A percentile compares a stretch with the other conserved stretches of the same genome.
Conservation (phyloP, 1,139 yeast genomes). For the Candida sojae region DNA sequence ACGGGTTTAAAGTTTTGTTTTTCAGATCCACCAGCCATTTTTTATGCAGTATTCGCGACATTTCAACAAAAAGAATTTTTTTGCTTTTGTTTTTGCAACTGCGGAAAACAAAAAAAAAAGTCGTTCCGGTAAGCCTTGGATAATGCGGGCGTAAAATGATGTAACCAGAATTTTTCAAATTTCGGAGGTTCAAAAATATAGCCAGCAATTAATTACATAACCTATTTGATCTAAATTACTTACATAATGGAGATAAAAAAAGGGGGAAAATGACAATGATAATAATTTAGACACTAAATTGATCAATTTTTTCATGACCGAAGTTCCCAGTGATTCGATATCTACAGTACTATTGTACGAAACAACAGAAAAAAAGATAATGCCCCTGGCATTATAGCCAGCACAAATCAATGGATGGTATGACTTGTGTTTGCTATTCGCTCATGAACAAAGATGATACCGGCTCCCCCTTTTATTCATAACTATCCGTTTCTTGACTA, state of each 20-base stretch:
- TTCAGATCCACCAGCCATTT: background rate
- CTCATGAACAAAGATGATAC: background rate
- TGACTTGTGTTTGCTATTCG: background rate
- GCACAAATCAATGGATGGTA: conserved; percentile 1
- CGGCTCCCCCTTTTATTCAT: background rate
- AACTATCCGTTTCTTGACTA: background rate
- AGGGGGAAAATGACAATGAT: background rate
- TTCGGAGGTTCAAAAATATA: too few relatives aligned
- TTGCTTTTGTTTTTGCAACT: background rate
- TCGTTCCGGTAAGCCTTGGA: background rate
- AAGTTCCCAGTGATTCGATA: background rate
- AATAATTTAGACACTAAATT: background rate
- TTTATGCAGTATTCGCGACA: background rate
- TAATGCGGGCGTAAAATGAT: background rate
- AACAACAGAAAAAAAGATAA: too few relatives aligned
- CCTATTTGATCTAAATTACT: conserved; percentile 1
- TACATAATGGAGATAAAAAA: background rate
- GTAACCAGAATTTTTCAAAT: background rate
- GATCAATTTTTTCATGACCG: background rate
- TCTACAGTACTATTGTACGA: background rate
- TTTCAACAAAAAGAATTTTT: background rate
- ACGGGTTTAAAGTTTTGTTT: too few relatives aligned
- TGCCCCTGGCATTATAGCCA: background rate
- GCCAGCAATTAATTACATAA: conserved; percentile 2
- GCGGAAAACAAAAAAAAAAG: background rate